A percentile compares a stretch with the other conserved stretches of the same genome.
phyloP scores from a whole-genome alignment of 2,329 filamentous ascomycete genomes.

The Diplodia corticola region DNA sequence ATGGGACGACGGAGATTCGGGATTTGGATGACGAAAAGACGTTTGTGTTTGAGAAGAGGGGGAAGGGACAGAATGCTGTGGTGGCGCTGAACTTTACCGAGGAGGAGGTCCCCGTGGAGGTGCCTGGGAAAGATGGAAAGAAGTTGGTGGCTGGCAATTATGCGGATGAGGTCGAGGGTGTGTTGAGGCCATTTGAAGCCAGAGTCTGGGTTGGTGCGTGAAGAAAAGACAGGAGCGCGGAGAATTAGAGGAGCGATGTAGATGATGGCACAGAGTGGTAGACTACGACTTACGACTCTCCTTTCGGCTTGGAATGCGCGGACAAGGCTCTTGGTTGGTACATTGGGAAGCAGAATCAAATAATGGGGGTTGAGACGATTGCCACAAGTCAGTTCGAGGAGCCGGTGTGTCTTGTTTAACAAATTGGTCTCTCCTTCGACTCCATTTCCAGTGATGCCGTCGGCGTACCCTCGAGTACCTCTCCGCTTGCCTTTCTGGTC shows the following conservation, averaged over 20 bases:
- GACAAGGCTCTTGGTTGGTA: background rate
- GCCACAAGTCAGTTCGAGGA: too few species aligned
- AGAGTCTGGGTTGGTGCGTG: conserved; percentile 30
- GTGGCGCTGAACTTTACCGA: conserved; percentile 44
- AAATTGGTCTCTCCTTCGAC: too few species aligned
- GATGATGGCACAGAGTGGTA: background rate
- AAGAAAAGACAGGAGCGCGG: background rate
- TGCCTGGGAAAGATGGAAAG: conserved; percentile 24
- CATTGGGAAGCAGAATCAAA: background rate
- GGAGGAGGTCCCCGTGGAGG: conserved; percentile 24
- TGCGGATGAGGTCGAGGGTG: conserved; percentile 27
- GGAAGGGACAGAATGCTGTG: conserved; percentile 35
- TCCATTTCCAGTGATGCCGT: too few species aligned
- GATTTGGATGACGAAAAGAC: conserved; percentile 53
- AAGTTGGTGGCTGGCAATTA: conserved; percentile 50
- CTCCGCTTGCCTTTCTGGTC: too few species aligned
- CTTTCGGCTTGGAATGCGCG: background rate
- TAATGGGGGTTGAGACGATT: too few species aligned
- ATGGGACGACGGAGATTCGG: conserved; percentile 62
- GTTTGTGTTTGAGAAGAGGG: conserved; percentile 50
- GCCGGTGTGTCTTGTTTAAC: too few species aligned
- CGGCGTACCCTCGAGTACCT: too few species aligned
- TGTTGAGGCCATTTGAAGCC: conserved; percentile 40
- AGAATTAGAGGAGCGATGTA: background rate
- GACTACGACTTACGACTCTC: background rate